Evolutionary conservation across 2,329 filamentous ascomycete species (phyloP).

Genomic region (Scytalidium lignicola): DNA sequence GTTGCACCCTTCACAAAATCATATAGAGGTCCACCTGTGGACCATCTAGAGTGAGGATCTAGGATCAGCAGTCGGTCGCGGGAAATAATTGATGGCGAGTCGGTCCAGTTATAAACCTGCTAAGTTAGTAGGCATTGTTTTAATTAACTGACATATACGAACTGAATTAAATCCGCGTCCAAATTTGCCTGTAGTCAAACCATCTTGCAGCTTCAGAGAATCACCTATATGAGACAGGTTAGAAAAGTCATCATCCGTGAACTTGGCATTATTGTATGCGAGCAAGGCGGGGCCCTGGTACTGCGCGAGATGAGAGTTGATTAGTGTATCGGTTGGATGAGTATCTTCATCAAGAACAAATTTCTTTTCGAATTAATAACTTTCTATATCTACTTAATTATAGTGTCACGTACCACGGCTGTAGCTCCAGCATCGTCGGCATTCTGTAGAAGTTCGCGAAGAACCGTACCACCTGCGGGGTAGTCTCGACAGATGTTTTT

Average conservation of each 20-base stretch:
- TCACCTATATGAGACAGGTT: constrained; percentile 27
- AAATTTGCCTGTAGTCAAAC: constrained; percentile 29
- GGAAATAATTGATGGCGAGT: constrained; percentile 31
- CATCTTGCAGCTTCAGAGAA: constrained; percentile 25
- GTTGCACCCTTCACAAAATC: constrained; percentile 23
- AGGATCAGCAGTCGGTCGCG: constrained; percentile 25
- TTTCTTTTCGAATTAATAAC: constrained; percentile 7
- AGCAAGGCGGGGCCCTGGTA: constrained; percentile 30
- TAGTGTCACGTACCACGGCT: constrained; percentile 48
- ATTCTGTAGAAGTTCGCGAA: constrained; percentile 94
- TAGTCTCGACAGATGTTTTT: constrained; percentile 29
- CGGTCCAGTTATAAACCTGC: constrained; percentile 32
- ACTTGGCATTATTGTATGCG: constrained; percentile 28
- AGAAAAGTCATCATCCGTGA: constrained; percentile 24
- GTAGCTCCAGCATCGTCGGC: constrained; percentile 90
- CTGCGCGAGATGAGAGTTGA: constrained; percentile 21
- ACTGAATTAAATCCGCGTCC: constrained; percentile 32
- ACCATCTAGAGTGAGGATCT: constrained; percentile 30
- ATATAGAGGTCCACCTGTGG: constrained; percentile 24
- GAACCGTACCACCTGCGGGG: constrained; percentile 80
- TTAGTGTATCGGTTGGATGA: constrained; percentile 20
- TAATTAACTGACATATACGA: constrained; percentile 2
- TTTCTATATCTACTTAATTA: background rate
- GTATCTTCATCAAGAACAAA: constrained; percentile 24
- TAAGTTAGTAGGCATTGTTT: constrained; percentile 4